Base-by-base conservation (phyloP, 768 basidiomycete species). In the Daedaleopsis nitida region DNA sequence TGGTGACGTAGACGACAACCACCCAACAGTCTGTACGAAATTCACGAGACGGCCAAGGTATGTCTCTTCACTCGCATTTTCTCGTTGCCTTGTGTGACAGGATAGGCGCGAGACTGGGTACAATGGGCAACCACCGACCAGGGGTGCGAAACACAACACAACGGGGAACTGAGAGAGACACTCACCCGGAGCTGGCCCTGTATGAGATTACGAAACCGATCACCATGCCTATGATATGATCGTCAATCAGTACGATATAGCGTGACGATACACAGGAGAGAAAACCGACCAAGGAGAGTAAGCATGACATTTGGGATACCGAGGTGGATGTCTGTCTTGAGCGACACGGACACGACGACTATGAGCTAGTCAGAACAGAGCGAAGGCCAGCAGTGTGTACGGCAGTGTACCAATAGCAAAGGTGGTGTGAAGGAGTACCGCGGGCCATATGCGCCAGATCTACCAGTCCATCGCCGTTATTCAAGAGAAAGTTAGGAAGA, bases 361-460 rank as follows among this genome's bases (percentile, higher is more conserved):
- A 68, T 3, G 2, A 38, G 8, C 43, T 32, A 14, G 21, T 16
- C 27, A 32, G 27, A 32, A 16, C 4, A 12, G n/a, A 45, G n/a
- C 19, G 48, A 2, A 24, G 2, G 48, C 27, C 44, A 37, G 52
- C 43, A 27, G n/a, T 35, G 44, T n/a, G 14, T 44, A 8, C n/a
- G 39, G 27, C 27, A 32, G 27, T 69, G 34, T 65, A 83, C 82
- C 77, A 19, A 77, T 80, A 6, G 86, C 84, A 65, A 86, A 85
- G 5, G 77, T 52, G 5, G 86, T 86, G 69, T 87, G 83, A 24
- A 87, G 68, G n/a, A 86, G 63, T 1, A 87, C 85, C 0, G 86
- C 85, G 1, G 86, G 86, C 86, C 86, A 88, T 65, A 87, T 86
- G 55, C 81, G 78, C 81, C 83, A 86, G 13, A 87, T 78, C 74